Evolutionary conservation across 148 eudicot genomes (phyloP).

Genomic region (Rhododendron kiyosumense): DNA sequence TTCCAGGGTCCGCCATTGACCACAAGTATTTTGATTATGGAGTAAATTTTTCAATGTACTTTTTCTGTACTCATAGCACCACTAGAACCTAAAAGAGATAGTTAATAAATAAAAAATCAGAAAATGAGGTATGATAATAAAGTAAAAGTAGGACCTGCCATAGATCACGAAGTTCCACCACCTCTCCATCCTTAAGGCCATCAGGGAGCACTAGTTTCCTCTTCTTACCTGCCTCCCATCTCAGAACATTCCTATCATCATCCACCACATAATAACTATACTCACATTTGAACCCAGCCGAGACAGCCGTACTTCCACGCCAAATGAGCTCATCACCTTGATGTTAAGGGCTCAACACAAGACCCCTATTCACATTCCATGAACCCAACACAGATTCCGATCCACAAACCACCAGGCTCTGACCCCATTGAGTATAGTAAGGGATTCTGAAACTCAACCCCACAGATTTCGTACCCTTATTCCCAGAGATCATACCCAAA

Average conservation of each 20-base stretch:
- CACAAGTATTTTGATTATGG: not conserved
- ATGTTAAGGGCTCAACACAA: constrained; percentile 59
- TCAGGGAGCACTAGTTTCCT: constrained; percentile 56
- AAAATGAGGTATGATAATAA: not conserved
- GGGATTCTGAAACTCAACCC: constrained; percentile 70
- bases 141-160: constrained; percentile 63
- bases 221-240: constrained; percentile 75
- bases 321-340: constrained; percentile 76
- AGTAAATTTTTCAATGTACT: too few species aligned
- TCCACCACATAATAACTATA: constrained; percentile 90
- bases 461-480: constrained; percentile 41
- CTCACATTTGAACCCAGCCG: constrained; percentile 57
- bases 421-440: constrained; percentile 87
- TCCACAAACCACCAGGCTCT: constrained; percentile 76
- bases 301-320: constrained; percentile 61
- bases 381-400: constrained; percentile 76
- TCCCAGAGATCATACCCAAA: constrained; percentile 43
- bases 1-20: too few species aligned
- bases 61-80: not conserved
- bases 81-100: not conserved
- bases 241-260: constrained; percentile 66
- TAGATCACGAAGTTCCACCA: constrained; percentile 79
- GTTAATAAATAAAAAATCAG: not conserved
- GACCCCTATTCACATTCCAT: constrained; percentile 78
- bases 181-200: constrained; percentile 57